Evolutionary conservation across 805 yeast genomes (phyloP).

Genomic region (Teunomyces funiuensis): DNA sequence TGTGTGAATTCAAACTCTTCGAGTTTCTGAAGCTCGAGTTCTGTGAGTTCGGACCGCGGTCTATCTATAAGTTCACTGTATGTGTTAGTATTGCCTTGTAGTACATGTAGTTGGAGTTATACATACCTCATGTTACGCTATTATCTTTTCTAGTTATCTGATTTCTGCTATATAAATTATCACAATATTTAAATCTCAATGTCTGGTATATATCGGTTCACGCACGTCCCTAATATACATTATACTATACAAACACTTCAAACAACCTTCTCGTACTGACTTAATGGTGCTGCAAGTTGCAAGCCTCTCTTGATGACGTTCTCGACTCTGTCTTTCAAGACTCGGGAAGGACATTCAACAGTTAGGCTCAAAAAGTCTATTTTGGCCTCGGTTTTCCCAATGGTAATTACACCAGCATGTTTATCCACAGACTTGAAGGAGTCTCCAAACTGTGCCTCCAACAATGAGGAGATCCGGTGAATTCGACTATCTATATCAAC

Average conservation of each 20-base stretch:
- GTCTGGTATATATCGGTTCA: no score
- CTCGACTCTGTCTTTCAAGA: slow-evolving; percentile 77
- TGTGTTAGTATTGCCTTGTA: slow-evolving; percentile 24
- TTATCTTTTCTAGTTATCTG: no score
- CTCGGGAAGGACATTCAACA: slow-evolving; percentile 71
- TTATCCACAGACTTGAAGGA: slow-evolving; percentile 44
- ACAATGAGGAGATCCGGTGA: slow-evolving; percentile 56
- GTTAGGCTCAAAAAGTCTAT: slow-evolving; percentile 63
- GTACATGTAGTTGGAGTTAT: neutral
- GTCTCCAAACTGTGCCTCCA: slow-evolving; percentile 88
- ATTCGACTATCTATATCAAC: slow-evolving; percentile 32
- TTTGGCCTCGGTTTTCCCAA: slow-evolving; percentile 74
- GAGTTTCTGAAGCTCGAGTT: slow-evolving; percentile 71
- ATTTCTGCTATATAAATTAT: neutral
- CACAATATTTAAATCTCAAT: neutral
- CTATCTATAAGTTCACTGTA: slow-evolving; percentile 64
- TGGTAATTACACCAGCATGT: slow-evolving; percentile 58
- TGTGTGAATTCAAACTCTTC: slow-evolving; percentile 88
- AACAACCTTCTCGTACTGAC: slow-evolving; percentile 37
- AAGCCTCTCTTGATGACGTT: slow-evolving; percentile 77
- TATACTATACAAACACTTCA: slow-evolving; percentile 3
- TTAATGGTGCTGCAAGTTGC: slow-evolving; percentile 80
- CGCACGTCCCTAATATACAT: slow-evolving; percentile 4
- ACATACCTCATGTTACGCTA: slow-evolving; percentile 14
- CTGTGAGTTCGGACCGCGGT: slow-evolving; percentile 78